phyloP scores from a whole-genome alignment of 345 rosid species.

The Arabidopsis thaliana region DNA sequence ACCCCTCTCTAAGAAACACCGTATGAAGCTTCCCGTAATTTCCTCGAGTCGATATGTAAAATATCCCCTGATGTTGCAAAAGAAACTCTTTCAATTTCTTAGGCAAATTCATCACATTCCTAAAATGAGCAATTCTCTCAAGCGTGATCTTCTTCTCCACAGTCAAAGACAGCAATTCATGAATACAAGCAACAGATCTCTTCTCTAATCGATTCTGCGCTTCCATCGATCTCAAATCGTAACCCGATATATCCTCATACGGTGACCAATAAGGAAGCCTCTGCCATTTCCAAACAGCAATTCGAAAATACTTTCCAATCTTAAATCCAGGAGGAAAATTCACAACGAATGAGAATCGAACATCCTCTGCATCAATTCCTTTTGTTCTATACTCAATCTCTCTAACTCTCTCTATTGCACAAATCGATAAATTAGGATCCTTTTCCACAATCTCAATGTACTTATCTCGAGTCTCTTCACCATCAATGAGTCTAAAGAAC shows the following conservation, averaged over 20 bases:
- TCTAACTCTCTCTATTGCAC: constrained; percentile 80
- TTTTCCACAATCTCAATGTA: constrained; percentile 76
- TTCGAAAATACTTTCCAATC: constrained; percentile 83
- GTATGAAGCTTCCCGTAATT: constrained; percentile 95
- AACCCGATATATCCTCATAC: constrained; percentile 81
- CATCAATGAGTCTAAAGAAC: constrained; percentile 71
- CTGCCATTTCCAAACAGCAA: constrained; percentile 99
- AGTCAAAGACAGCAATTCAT: constrained; percentile 78
- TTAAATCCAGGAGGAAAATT: constrained; percentile 95
- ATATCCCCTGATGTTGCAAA: constrained; percentile 91
- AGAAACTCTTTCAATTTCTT: constrained; percentile 86
- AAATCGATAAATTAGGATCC: constrained; percentile 59
- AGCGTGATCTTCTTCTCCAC: constrained; percentile 89
- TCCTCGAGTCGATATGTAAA: constrained; percentile 93
- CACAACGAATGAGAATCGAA: constrained; percentile 79
- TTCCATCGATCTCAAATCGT: constrained; percentile 86
- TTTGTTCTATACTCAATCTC: constrained; percentile 87
- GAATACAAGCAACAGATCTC: constrained; percentile 90
- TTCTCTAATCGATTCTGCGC: constrained; percentile 95
- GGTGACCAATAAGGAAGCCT: constrained; percentile 96
- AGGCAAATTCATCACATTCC: constrained; percentile 78
- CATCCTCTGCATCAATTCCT: constrained; percentile 82
- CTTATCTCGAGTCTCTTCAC: constrained; percentile 76
- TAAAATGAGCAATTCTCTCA: constrained; percentile 93
- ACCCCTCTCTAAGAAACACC: constrained; percentile 85